Base-by-base conservation (phyloP, 1,139 yeast species). In the Pichia sp. region DNA sequence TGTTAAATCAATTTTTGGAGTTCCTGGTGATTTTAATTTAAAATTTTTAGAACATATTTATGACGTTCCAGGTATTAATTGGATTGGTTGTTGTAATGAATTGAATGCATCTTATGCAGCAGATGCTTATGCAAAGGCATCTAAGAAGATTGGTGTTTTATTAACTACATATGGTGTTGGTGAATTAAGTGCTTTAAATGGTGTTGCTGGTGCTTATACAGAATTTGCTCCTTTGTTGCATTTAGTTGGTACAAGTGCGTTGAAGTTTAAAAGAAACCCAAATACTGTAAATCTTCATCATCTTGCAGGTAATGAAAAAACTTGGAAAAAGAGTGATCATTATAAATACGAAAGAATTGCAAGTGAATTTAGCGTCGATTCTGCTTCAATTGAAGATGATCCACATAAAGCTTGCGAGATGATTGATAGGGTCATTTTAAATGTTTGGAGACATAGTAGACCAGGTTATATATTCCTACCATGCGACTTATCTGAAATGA, bases 391-490 rank as follows among this genome's bases (percentile, higher is more conserved):
- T 33, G 69, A 84, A 51, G 71, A 69, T 42, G 68, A 73, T 51
- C 71, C 76, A 16, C 63, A 66, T 4, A 63, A 64, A 4, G 81
- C 78, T 1, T 69, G 77, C 37, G 51, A 49, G 27, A 73, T 75
- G 56, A 70, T 87, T 47, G 96, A 87, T 61, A 67, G 69, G 26
- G 89, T 85, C 3, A 74, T 87, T 51, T 59, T 64, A 32, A 69
- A 73, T 34, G 76, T 86, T 38, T 70, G 76, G 59, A 69, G 64
- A 41, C 70, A 74, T 47, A 77, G 74, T 12, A 75, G 86, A 60
- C 96, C 96, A 0, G 96, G 95, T 4, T 86, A 85, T 59, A 66
- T 87, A 46, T 86, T 78, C 59, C 65, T 87, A 36, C 96, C 96
- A 2, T 69, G 76, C 35, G 94, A 86, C 59, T 64, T 84, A 58